A percentile compares a stretch with the other conserved stretches of the same genome.
Conservation (phyloP, 768 basidiomycete species). For the Mycena haematopus region DNA sequence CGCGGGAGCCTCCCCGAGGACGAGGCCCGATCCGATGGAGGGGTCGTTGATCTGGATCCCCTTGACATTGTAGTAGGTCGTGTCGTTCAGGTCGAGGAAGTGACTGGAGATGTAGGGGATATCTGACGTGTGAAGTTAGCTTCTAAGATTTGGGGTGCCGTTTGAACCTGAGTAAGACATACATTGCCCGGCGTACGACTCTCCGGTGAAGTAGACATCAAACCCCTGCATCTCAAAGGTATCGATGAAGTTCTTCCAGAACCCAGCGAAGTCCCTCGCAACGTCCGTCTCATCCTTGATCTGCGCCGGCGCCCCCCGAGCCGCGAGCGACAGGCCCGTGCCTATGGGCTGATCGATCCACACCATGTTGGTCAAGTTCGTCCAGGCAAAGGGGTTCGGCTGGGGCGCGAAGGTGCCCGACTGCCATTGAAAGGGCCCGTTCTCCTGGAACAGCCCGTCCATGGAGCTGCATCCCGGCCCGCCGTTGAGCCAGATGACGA, state of each 20-base stretch:
- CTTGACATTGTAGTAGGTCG: conserved; percentile 18
- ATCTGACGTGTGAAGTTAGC: conserved; percentile 15
- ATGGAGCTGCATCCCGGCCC: conserved; percentile 18
- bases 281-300: no score
- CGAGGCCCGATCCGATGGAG: conserved; percentile 6
- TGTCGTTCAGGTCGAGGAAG: no score
- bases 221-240: conserved; percentile 9
- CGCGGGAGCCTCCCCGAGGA: conserved; percentile 10
- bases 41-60: conserved; percentile 13
- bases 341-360: conserved; percentile 18
- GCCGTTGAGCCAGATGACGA: conserved; percentile 21
- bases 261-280: conserved; percentile 8
- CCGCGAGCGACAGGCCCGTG: no score
- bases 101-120: no score
- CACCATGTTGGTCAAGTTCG: conserved; percentile 14
- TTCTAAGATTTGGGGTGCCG: not conserved
- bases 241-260: conserved; percentile 9
- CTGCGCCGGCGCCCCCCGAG: no score
- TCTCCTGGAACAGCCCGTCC: conserved; percentile 17
- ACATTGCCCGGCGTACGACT: no score
- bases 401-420: conserved; percentile 7
- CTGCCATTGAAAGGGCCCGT: conserved; percentile 18
- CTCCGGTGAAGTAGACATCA: no score
- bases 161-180: conserved; percentile 3
- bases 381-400: conserved; percentile 13